Base-by-base conservation (phyloP, 164 flowering plant species). In the Protea cynaroides region DNA sequence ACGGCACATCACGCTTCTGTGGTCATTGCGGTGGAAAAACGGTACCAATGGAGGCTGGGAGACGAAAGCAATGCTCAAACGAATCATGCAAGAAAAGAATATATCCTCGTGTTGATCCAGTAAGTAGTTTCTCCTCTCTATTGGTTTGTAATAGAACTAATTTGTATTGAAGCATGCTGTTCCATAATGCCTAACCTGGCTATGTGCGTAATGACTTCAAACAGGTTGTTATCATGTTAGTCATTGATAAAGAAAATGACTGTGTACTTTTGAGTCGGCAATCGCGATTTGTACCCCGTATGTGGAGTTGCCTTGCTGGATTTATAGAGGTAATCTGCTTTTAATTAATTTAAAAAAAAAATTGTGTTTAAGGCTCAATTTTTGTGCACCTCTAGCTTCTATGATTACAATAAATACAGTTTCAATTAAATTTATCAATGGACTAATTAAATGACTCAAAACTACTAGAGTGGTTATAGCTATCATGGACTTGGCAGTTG, bases 281-380 rank as follows among this genome's bases (percentile, higher is more conserved):
- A 59, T 83, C 96, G 46, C 82, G 91, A 76, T 91, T 76, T 79
- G 96, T 88, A 18, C 96, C 96, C 9, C 87, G 96, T 38, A 86
- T 94, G 96, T 94, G 98, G 98, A 94, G 95, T 71, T 89, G 95
- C 77, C 86, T 94, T 61, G 89, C 98, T 79, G 97, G 98, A 65
- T 94, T 94, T 72, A 78, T 87, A 49, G 98, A 94, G 97, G 98
- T 90, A 70, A 2, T 18, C 3, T 15, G 17, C 4, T 23, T 9
- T 58, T 56, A 14, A 18, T 37, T 56, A 22, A 23, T 14, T 51
- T 34, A 4, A 15, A 54, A n/a, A 15, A 46, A 17, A 19, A 11
- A 24, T 24, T 25, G 13, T 24, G 7, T 64, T 51, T 15, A 47
- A 29, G 34, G 1, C 25, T 44, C 50, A 18, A 18, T 62, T 25